These are phyloP conservation scores for Obelidium mucronatum DNA, from an alignment of 192 early-diverging fungal species.

Conservation along the genomic window DNA sequence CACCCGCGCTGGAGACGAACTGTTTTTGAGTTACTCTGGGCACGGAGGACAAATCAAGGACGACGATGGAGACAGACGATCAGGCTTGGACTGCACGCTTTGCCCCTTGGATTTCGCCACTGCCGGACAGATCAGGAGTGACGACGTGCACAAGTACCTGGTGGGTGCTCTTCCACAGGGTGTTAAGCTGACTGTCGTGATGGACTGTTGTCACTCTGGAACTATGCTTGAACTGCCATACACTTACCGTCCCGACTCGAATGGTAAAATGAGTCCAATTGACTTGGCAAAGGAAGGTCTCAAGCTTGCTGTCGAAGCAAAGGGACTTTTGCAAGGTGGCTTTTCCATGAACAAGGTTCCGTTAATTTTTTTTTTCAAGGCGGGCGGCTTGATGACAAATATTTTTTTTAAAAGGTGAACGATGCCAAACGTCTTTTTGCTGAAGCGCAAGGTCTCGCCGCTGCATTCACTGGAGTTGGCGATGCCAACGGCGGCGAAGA, in stretches of 20 bases:
- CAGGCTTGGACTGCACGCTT: conserved; percentile 59
- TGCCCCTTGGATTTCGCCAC: conserved; percentile 76
- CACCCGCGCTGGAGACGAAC: conserved; percentile 57
- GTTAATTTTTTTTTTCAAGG: too few relatives aligned
- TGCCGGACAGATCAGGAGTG: conserved; percentile 75
- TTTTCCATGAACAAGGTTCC: conserved; percentile 6
- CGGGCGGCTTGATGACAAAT: too few relatives aligned
- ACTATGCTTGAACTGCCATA: conserved; percentile 54
- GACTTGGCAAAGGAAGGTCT: conserved; percentile 11
- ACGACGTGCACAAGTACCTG: conserved; percentile 68
- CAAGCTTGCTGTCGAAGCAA: neutral
- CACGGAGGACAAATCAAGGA: too few relatives aligned
- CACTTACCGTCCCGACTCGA: conserved; percentile 24
- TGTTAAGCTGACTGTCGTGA: too few relatives aligned
- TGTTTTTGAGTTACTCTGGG: conserved; percentile 55
- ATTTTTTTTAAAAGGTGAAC: neutral
- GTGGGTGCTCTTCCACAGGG: conserved; percentile 70
- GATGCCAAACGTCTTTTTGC: conserved; percentile 9
- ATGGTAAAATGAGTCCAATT: conserved; percentile 26
- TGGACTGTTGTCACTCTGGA: too few relatives aligned
- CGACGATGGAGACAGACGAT: conserved; percentile 50
- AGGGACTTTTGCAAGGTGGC: conserved; percentile 1
- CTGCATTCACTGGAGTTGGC: neutral
- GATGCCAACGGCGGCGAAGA: neutral
- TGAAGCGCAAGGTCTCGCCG: conserved; percentile 6